Conservation (phyloP, 768 basidiomycete species). For the Xerocomellus intermedius region DNA sequence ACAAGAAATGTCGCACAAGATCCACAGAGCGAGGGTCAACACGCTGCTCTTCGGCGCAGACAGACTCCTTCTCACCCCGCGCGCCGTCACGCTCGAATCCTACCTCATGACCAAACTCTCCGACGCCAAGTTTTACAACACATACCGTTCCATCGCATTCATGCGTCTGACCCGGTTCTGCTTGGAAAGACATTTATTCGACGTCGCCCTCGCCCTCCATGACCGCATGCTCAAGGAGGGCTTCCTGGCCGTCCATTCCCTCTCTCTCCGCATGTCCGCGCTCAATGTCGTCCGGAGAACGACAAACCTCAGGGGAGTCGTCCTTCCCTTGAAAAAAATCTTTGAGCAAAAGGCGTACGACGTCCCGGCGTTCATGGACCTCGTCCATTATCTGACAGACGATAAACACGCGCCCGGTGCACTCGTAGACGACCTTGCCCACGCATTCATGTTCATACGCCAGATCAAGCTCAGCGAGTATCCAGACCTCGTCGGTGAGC, state of each 20-base stretch:
- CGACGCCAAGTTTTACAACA: constrained; percentile 26
- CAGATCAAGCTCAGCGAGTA: constrained; percentile 26
- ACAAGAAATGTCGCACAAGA: constrained; percentile 10
- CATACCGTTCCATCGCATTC: constrained; percentile 33
- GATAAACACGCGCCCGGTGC: constrained; percentile 11
- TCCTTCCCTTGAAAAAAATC: constrained; percentile 4
- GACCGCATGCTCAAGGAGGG: constrained; percentile 41
- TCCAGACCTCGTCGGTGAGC: constrained; percentile 34
- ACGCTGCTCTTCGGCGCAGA: constrained; percentile 27
- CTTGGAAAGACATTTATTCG: constrained; percentile 37
- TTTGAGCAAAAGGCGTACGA: constrained; percentile 21
- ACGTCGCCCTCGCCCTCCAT: constrained; percentile 41
- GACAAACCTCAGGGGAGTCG: neutral
- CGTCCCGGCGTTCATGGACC: constrained; percentile 26
- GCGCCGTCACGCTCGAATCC: constrained; percentile 16
- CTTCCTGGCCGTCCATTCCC: constrained; percentile 35
- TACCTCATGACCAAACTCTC: constrained; percentile 26
- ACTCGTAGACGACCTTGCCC: constrained; percentile 23
- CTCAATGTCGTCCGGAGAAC: constrained; percentile 24
- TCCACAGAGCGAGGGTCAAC: constrained; percentile 25
- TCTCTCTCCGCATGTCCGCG: constrained; percentile 43
- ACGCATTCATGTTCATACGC: constrained; percentile 19
- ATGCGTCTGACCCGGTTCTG: constrained; percentile 42
- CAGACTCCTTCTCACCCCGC: constrained; percentile 24
- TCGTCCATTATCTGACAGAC: constrained; percentile 21